A percentile compares a stretch with the other conserved stretches of the same genome.
phyloP scores from a whole-genome alignment of 768 basidiomycete genomes.

The Rhodotorula paludigena region DNA sequence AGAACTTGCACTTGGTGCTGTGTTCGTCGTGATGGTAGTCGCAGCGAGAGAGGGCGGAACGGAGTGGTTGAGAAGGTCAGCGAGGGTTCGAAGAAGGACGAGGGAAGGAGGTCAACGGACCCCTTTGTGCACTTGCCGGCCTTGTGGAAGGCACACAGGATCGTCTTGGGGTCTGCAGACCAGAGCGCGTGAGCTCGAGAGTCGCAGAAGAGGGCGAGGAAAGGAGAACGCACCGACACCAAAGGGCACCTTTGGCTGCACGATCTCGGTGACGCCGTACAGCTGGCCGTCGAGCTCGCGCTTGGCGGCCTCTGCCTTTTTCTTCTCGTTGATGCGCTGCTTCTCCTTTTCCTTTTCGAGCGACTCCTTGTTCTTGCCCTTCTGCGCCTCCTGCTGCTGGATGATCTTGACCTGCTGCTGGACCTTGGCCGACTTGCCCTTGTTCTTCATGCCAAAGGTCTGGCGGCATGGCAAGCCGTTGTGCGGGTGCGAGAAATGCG shows the following conservation, averaged over 20 bases:
- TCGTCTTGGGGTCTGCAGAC: slow-evolving; percentile 73
- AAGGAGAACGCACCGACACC: slow-evolving; percentile 58
- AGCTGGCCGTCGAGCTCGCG: slow-evolving; percentile 63
- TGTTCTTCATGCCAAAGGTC: slow-evolving; percentile 55
- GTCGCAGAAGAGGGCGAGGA: neutral
- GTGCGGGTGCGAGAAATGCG: neutral
- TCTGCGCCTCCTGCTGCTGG: slow-evolving; percentile 65
- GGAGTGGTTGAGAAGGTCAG: slow-evolving; percentile 30
- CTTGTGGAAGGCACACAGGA: slow-evolving; percentile 88
- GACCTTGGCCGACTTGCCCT: slow-evolving; percentile 91
- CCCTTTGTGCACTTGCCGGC: slow-evolving; percentile 87
- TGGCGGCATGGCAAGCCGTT: slow-evolving; percentile 31
- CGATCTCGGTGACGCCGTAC: slow-evolving; percentile 44
- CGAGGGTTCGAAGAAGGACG: neutral
- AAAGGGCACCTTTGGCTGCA: slow-evolving; percentile 62
- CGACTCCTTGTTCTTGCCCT: slow-evolving; percentile 73
- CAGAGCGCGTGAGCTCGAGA: no score
- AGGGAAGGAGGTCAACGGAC: slow-evolving; percentile 44
- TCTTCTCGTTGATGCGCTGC: slow-evolving; percentile 44
- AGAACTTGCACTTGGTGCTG: slow-evolving; percentile 74
- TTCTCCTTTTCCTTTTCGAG: slow-evolving; percentile 79
- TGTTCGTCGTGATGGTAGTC: no score
- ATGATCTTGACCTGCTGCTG: slow-evolving; percentile 76
- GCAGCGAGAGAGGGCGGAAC: neutral
- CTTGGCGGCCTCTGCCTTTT: slow-evolving; percentile 44